A percentile compares a stretch with the other conserved stretches of the same genome.
Conservation (phyloP, 176 grass and related monocot species). For the Avena atlantica region DNA sequence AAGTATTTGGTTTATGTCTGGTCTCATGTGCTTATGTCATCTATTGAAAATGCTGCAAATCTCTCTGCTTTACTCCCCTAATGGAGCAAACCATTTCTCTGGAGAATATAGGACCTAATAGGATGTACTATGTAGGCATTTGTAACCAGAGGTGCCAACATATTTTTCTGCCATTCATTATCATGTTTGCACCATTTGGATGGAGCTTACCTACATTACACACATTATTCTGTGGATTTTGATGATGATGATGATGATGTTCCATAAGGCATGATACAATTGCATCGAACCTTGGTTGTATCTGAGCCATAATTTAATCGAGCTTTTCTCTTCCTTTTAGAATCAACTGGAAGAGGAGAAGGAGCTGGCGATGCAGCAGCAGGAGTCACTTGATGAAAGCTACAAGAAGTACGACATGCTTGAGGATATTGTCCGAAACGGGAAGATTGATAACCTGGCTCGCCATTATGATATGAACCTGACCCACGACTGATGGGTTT, state of each 20-base stretch:
- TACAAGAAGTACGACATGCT: slow-evolving; percentile 58
- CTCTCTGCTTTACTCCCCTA: neutral
- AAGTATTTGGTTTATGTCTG: neutral
- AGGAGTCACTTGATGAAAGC: slow-evolving; percentile 48
- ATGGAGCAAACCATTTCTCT: neutral
- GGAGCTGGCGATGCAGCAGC: slow-evolving; percentile 57
- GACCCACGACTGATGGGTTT: slow-evolving; percentile 39
- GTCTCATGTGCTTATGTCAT: neutral
- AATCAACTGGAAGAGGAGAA: slow-evolving; percentile 64
- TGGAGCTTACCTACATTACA: neutral
- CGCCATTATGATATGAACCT: slow-evolving; percentile 53
- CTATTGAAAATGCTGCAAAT: neutral
- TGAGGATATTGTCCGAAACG: slow-evolving; percentile 44
- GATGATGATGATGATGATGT: slow-evolving; percentile 10
- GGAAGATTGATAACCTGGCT: slow-evolving; percentile 42
- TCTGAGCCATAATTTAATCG: neutral
- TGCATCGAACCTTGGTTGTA: neutral
- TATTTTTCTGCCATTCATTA: neutral
- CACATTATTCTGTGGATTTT: slow-evolving; percentile 19
- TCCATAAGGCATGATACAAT: neutral
- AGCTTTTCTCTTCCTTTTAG: slow-evolving; percentile 25
- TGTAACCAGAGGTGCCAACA: neutral
- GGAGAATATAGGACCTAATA: neutral
- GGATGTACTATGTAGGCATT: neutral
- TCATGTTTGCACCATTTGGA: neutral